Base-by-base conservation (phyloP, 495 filamentous ascomycete genomes). In the Glonium stellatum region DNA sequence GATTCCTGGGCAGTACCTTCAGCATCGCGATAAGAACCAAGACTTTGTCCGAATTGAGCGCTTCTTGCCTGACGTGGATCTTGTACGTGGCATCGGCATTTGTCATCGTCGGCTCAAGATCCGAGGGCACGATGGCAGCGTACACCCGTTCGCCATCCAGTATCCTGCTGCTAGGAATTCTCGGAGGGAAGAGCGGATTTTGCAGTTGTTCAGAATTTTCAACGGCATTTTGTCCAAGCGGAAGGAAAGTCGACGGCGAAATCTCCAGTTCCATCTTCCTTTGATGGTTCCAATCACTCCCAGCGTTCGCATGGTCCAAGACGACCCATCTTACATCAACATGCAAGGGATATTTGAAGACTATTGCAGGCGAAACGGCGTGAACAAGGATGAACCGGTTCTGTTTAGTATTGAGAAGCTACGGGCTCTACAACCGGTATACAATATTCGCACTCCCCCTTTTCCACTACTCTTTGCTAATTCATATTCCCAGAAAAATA, bases 191-290 rank as follows among this genome's bases (percentile, higher is more conserved):
- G 95, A 99, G 71, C 82, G 92, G 35, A 95, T 97, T 54, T 72
- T 96, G 46, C 95, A 99, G 71, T 78, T 99, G n/a, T 99, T 97
- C 84, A 83, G 95, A 21, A 95, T 96, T 61, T 92, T 99, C 77
- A 97, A 99, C 71, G 89, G 89, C 61, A 83, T 86, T 31, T 78
- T 99, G 46, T 79, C 84, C 15, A 92, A 92, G 73, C 87, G 90
- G 65, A 97, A 97, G 76, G 95, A 99, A 72, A 92, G 87, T 67
- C 83, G 95, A 49, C 85, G 92, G 11, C 86, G 95, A 35, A 96
- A 97, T 69, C 78, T 99, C 37, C 91, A 90, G 70, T 99, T 99
- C 78, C 90, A 93, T 59, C 81, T 99, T 37, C 95, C 95, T 1
- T 75, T 96, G 58, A 96, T 97, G 87, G 80, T 97, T 57, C 95